phyloP scores from a whole-genome alignment of 441 rosid species.

The Euphorbia schlechtendalii region DNA sequence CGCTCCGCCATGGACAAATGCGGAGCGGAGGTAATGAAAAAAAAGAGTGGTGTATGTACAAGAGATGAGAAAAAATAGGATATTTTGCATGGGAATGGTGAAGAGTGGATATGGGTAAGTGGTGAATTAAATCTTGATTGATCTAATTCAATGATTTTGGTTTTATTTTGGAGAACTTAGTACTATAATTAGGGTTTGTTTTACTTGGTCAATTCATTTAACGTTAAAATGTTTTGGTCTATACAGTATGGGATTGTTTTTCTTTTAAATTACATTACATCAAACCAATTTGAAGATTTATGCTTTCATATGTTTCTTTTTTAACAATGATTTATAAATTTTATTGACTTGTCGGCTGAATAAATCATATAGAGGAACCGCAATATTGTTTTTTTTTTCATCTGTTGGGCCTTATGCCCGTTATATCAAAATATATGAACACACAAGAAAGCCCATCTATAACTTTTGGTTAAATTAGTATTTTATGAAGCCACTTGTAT shows the following conservation, averaged over 20 bases:
- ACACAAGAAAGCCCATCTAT: too few species aligned
- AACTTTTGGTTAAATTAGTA: too few species aligned
- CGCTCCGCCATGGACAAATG: constrained; percentile 42
- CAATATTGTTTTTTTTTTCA: too few species aligned
- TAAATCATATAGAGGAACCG: too few species aligned
- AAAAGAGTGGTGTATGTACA: constrained; percentile 9
- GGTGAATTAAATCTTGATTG: neutral
- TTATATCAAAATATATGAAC: too few species aligned
- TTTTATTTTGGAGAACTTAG: neutral
- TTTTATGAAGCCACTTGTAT: too few species aligned
- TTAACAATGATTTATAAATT: neutral
- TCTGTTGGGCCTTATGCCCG: too few species aligned
- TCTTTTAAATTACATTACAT: too few species aligned
- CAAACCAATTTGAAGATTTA: neutral
- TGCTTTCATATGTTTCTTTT: too few species aligned
- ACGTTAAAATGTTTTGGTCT: neutral
- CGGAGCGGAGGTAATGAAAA: constrained; percentile 22
- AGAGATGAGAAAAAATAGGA: constrained; percentile 1
- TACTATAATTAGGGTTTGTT: constrained; percentile 12
- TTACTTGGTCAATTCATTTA: constrained; percentile 12
- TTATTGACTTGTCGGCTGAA: too few species aligned
- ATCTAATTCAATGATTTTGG: neutral
- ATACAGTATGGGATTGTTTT: neutral
- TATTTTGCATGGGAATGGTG: constrained; percentile 17
- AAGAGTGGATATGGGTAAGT: constrained; percentile 1